Evolutionary conservation across 805 yeast species (phyloP).

Genomic region (Metahyphopichia silvanorum): DNA sequence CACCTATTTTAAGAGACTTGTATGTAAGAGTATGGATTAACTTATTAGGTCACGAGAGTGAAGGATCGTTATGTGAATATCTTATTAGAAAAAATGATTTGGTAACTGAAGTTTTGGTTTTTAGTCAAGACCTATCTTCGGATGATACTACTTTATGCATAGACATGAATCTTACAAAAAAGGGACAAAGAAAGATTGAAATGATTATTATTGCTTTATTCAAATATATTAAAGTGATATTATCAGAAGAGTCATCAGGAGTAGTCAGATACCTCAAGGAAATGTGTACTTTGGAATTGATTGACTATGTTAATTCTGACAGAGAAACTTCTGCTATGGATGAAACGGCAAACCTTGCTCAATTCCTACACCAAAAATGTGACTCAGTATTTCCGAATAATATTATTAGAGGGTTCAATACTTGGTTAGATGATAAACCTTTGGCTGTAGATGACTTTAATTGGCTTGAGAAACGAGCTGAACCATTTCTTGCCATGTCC

Average conservation of each 20-base stretch:
- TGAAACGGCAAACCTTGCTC: constrained; percentile 44
- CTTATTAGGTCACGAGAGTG: constrained; percentile 61
- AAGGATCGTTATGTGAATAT: constrained; percentile 44
- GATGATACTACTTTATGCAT: constrained; percentile 42
- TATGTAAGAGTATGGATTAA: constrained; percentile 50
- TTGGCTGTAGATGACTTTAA: constrained; percentile 20
- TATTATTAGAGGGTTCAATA: constrained; percentile 41
- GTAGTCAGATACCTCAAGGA: constrained; percentile 46
- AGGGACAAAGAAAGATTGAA: constrained; percentile 39
- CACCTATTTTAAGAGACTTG: constrained; percentile 12
- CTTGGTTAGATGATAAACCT: constrained; percentile 18
- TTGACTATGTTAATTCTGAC: constrained; percentile 41
- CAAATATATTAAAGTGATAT: constrained; percentile 16
- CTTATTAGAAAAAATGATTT: constrained; percentile 29
- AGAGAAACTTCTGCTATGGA: constrained; percentile 37
- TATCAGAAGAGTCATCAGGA: constrained; percentile 6
- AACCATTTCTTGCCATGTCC: constrained; percentile 30
- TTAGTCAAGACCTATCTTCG: constrained; percentile 32
- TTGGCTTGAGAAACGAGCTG: constrained; percentile 45
- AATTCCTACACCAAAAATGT: constrained; percentile 35
- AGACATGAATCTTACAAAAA: constrained; percentile 46
- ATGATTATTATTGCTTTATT: constrained; percentile 33
- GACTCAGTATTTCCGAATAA: constrained; percentile 27
- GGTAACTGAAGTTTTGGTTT: constrained; percentile 40
- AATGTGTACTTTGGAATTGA: constrained; percentile 41